Evolutionary conservation across 768 basidiomycete genomes (phyloP), one percentile per base, ranked within the genome.

Genomic region (Agrocybe praecox): DNA sequence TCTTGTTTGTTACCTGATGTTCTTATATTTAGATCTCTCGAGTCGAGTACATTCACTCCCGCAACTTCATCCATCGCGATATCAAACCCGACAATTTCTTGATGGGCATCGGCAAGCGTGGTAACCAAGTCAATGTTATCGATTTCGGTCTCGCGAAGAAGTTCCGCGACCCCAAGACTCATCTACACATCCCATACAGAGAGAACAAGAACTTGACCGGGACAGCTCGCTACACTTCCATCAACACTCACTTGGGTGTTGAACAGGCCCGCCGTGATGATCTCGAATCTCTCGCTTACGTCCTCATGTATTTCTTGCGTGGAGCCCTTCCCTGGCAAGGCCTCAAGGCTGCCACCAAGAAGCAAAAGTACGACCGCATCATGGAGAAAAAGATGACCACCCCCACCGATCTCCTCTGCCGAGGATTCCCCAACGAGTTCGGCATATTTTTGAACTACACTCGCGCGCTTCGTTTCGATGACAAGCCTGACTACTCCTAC

Each of bases 301-400:
- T 98, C 21, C 86, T 99, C 65, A 98, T 99, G 96, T 99, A 99
- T 81, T 99, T 99, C 86, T 89, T 99, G 62, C 94, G 96, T 62
- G 97, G 96, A 48, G 90, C 94, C 55, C 86, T 99, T 44, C 96
- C 96, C 29, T 99, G 96, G 96, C 97, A 99, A 75, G 97, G 97
- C 57, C 86, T 99, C 71, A 99, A 99, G 80, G 97, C 97, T 58
- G 96, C 96, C 40, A 99, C 97, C 57, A 99, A 99, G 93, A 99
- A 99, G 86, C 97, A 99, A 83, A 99, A 99, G 80, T 98, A 98
- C 75, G 97, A 98, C 76, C 90, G 97, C 58, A 99, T 99, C 80
- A 99, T 99, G 97, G 97, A 99, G 79, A 99, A 99, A 87, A 99
- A 99, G 87, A 98, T 99, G 95, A 98, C 97, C 34, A 97, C 95